A percentile compares a stretch with the other conserved stretches of the same genome.
Evolutionary conservation across 176 grass and related monocot genomes (phyloP).

Genomic region (Musa itinerans): DNA sequence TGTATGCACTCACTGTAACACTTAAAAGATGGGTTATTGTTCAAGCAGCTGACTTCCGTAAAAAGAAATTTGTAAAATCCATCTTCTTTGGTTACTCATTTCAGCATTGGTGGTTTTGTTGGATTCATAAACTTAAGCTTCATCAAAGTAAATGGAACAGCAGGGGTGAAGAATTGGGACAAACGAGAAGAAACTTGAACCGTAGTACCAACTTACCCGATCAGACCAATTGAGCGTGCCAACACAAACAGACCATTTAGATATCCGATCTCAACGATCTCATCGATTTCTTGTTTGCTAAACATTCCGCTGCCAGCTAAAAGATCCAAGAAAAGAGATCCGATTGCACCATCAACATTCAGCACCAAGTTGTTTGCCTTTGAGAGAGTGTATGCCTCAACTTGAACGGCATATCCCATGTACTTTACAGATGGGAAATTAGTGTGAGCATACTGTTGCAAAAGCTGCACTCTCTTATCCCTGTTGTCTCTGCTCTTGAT

Average conservation of each 20-base stretch:
- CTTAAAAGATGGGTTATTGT: too few species aligned
- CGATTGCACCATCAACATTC: conserved; percentile 63
- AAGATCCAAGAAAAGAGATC: conserved; percentile 83
- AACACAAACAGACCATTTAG: conserved; percentile 95
- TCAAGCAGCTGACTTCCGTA: too few species aligned
- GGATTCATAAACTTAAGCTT: too few species aligned
- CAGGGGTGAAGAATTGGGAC: not conserved
- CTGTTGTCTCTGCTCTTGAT: conserved; percentile 97
- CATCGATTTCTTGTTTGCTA: conserved; percentile 79
- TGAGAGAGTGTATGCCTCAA: conserved; percentile 85
- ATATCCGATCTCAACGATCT: conserved; percentile 91
- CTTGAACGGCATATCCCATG: conserved; percentile 85
- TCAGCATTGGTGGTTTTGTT: too few species aligned
- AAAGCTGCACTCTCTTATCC: conserved; percentile 85
- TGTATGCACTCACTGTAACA: too few species aligned
- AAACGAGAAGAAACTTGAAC: not conserved
- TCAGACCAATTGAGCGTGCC: conserved; percentile 75
- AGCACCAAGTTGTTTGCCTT: conserved; percentile 48
- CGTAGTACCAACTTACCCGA: conserved; percentile 44
- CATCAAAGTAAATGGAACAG: not conserved
- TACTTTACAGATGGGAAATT: conserved; percentile 91
- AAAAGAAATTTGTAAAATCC: too few species aligned
- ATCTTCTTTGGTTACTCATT: too few species aligned
- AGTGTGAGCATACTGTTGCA: conserved; percentile 81
- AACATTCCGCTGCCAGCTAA: conserved; percentile 94